A percentile compares a stretch with the other conserved stretches of the same genome.
phyloP scores from a whole-genome alignment of 495 filamentous ascomycete species.

The Podospora conica region DNA sequence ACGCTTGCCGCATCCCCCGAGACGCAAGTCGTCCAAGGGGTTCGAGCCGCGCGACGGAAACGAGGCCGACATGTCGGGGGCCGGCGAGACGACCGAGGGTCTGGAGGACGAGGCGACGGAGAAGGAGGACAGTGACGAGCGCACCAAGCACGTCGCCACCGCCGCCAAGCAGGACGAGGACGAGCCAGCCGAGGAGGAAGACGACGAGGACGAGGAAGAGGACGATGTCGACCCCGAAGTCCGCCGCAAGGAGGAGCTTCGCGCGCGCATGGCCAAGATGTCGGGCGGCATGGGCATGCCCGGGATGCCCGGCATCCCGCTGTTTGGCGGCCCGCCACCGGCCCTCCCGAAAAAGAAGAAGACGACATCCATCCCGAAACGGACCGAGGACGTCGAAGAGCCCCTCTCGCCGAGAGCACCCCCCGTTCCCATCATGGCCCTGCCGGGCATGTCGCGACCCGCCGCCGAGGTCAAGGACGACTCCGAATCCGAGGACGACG shows the following conservation, averaged over 20 bases:
- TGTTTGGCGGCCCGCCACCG: constrained; percentile 57
- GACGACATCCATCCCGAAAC: constrained; percentile 37
- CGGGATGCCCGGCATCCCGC: constrained; percentile 83
- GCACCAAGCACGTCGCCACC: constrained; percentile 27
- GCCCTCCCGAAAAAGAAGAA: constrained; percentile 59
- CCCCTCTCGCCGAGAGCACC: constrained; percentile 46
- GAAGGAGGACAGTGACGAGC: constrained; percentile 67
- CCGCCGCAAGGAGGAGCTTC: constrained; percentile 77
- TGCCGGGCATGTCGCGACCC: constrained; percentile 61
- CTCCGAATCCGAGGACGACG: constrained; percentile 33
- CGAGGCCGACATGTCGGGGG: constrained; percentile 84
- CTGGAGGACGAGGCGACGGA: constrained; percentile 72
- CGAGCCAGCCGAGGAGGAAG: constrained; percentile 47
- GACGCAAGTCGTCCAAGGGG: constrained; percentile 50
- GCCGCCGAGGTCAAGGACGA: constrained; percentile 17
- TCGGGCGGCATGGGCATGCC: constrained; percentile 97
- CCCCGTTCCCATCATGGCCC: constrained; percentile 64
- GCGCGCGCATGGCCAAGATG: constrained; percentile 97
- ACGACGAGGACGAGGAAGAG: constrained; percentile 61
- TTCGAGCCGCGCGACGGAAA: constrained; percentile 63
- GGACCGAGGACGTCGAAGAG: constrained; percentile 44
- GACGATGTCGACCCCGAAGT: constrained; percentile 90
- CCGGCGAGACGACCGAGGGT: constrained; percentile 75
- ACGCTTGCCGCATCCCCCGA: constrained; percentile 36
- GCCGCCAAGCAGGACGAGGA: constrained; percentile 34